phyloP scores from a whole-genome alignment of 805 yeast genomes.

The Candida maris region DNA sequence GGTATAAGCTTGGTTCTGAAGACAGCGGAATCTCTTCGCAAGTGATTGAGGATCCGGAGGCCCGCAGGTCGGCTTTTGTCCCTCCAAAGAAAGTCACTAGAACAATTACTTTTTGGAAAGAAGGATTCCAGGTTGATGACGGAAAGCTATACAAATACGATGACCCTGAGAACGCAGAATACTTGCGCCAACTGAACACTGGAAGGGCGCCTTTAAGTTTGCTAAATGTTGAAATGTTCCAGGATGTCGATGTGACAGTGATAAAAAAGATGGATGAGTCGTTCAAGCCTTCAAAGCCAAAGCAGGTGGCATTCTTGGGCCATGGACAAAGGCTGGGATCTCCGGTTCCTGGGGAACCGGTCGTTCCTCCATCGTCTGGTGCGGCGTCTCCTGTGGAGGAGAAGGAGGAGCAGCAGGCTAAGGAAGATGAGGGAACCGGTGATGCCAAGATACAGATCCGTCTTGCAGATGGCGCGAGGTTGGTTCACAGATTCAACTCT shows the following conservation, averaged over 20 bases:
- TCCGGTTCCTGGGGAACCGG: slow-evolving; percentile 72
- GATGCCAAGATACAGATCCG: slow-evolving; percentile 79
- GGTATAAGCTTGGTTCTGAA: slow-evolving; percentile 50
- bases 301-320: slow-evolving; percentile 65
- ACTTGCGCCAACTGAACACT: slow-evolving; percentile 73
- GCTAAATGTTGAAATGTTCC: slow-evolving; percentile 81
- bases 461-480: slow-evolving; percentile 75
- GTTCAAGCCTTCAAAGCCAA: slow-evolving; percentile 50
- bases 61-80: slow-evolving; percentile 7
- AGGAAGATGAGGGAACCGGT: slow-evolving; percentile 31
- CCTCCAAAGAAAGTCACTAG: slow-evolving; percentile 56
- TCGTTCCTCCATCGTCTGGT: slow-evolving; percentile 17
- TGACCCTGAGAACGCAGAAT: slow-evolving; percentile 82
- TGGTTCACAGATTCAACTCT: slow-evolving; percentile 60
- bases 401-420: slow-evolving; percentile 12
- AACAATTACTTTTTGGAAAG: slow-evolving; percentile 91
- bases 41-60: slow-evolving; percentile 30
- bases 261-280: slow-evolving; percentile 77
- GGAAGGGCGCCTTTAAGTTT: slow-evolving; percentile 90
- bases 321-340: slow-evolving; percentile 84
- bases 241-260: slow-evolving; percentile 91
- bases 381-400: slow-evolving; percentile 13
- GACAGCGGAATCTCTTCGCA: slow-evolving; percentile 34
- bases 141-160: slow-evolving; percentile 84
- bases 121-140: slow-evolving; percentile 93